Base-by-base conservation (phyloP, 805 yeast genomes). In the Wickerhamiella dianesei region DNA sequence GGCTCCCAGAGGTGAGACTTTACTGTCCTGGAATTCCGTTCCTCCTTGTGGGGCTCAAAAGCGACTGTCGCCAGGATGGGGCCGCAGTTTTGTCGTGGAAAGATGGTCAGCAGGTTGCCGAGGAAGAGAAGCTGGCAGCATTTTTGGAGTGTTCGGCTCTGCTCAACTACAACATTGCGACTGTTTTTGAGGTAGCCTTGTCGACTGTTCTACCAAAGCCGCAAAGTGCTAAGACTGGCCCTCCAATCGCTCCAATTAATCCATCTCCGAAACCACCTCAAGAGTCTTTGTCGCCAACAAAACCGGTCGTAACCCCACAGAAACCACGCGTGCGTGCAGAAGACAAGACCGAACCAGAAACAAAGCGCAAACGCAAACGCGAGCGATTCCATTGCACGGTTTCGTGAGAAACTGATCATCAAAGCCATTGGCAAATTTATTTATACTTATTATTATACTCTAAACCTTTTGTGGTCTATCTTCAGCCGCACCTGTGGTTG, bases 1-100 rank as follows among this genome's bases (percentile, higher is more conserved):
- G 97, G 97, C 75, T 75, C 37, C 95, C 95, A 1, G 97, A 88
- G 60, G 82, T 84, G 1, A 67, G 71, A 49, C 87, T 82, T 58
- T 85, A 81, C 60, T 85, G 95, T 59, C 87, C 88, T 2, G 81
- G 77, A 2, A 72, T 79, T 2, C 94, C 95, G 1, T 73, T 80
- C 16, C 61, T 86, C 21, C 65, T 89, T 35, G 86, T 85, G n/a
- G 96, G 95, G 1, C 72, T 89, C 32, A 86, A 88, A 58, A 64
- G 77, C 3, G 96, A 88, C 62, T 65, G 82, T 48, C 59, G 67
- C 41, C 21, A 52, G 12, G 59, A 58, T 44, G 5, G 59, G 57
- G 2, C 50, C 64, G 3, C 48, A 61, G 4, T 35, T 46, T 13
- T 21, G 14, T 5, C 8, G 21, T 14, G 25, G 21, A 75, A 73